Base-by-base conservation (phyloP, 2,329 filamentous ascomycete species). In the Knoxdaviesia capensis region DNA sequence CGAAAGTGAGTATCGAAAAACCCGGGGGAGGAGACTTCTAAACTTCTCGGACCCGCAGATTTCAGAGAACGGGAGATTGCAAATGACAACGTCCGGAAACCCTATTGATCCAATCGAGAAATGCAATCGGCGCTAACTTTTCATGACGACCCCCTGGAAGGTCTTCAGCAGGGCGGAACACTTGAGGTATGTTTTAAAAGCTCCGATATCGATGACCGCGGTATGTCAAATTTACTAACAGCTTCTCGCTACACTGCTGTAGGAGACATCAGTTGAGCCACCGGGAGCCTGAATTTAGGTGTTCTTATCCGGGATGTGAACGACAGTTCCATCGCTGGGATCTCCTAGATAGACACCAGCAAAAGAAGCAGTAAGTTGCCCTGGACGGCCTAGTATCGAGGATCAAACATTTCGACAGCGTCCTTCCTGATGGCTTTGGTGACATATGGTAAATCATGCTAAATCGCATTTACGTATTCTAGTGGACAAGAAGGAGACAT, bases 131-230 rank as follows among this genome's bases (percentile, higher is more conserved):
- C 7, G 41, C 47, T 48, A 39, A 48, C 28, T 45, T 29, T 20
- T 37, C 34, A 38, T 29, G 46, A 37, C 8, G 30, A 34, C 45
- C 40, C 41, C 44, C 30, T 32, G 30, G 39, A 44, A 76, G 72
- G 75, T 68, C 2, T 77, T 77, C 47, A 75, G 71, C 8, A 61
- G 73, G 51, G 73, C 72, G 31, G 72, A 77, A 51, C 73, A 77
- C 55, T 56, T 77, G 36, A 69, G 70, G 71, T 76, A 53, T 47
- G 59, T 51, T 41, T 35, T 29, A 37, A 37, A 48, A 54, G 11
- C 10, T 10, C 20, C 28, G 9, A 30, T 9, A 8, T 32, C 9
- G 31, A 7, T 34, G 53, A 20, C 8, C 9, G 31, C 6, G 42
- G 38, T 29, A 8, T 36, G 28, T 35, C 10, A 34, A 30, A 31